Evolutionary conservation across 495 filamentous ascomycete genomes (phyloP), one percentile per base, ranked within the genome.

Genomic region (Penicillium cataractarum): DNA sequence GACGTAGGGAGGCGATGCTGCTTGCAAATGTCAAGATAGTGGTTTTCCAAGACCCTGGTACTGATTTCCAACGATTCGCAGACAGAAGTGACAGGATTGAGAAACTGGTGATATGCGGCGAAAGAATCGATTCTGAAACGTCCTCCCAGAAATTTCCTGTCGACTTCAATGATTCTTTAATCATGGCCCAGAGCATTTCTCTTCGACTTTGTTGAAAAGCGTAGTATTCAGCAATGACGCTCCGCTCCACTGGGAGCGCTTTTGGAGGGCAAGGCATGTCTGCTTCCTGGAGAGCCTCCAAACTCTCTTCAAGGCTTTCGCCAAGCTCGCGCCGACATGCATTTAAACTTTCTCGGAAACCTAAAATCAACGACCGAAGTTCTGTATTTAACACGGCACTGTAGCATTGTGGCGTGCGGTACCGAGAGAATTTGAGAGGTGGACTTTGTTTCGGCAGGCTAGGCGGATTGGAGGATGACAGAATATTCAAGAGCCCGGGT

Each of bases 41-140:
- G 15, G 17, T 21, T 32, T 61, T 55, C 64, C 58, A 65, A 7
- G 46, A 33, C 17, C 42, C 54, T 6, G 58, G 64, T 8, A 65
- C 59, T n/a, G 12, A 27, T 1, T 24, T 26, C 58, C 64, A 65
- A n/a, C 57, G 35, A 27, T 50, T 19, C 1, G 58, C 24, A 6
- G 57, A 58, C 22, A 62, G 32, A 46, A 65, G 32, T 19, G 64
- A 55, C 19, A 55, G 26, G 13, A 58, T 22, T 22, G 50, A 53
- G 50, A 29, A 32, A 22, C 15, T 32, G 4, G 53, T 65, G 19
- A 65, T 50, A 7, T 48, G 50, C 2, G 64, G 58, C 49, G 42
- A 44, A 15, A 65, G 27, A 32, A 37, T 29, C 6, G 40, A 27
- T 29, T 37, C 27, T 2, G 51, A 32, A 9, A 61, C 31, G 7